Evolutionary conservation across 2,329 filamentous ascomycete species (phyloP), one percentile per base, ranked within the genome.

Genomic region (Hypocrella siamensis): DNA sequence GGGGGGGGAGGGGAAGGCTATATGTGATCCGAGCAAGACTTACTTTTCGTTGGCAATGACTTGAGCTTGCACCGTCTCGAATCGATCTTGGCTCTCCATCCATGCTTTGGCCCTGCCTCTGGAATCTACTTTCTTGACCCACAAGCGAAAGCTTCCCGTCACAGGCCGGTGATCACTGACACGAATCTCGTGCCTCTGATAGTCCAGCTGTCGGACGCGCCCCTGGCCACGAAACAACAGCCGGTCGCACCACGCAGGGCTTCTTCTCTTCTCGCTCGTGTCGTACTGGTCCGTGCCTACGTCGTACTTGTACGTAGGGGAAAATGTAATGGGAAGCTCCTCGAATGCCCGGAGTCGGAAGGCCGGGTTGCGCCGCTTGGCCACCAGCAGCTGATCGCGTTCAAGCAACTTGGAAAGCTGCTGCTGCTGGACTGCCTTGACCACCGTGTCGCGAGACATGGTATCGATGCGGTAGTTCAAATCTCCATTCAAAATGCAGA

Each of bases 401-500:
- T 96, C 88, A 1, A 98, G 74, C 2, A 98, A 69, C 49, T 93
- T 93, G 18, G 65, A 48, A 3, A 96, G 65, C 42, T 96, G 93
- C 39, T 79, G 77, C 26, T 78, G 67, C 40, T 81, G 78, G 31
- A 96, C 73, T 2, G 84, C 85, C 37, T 77, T 78, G 33, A 96
- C 79, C 3, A 98, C 88, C 0, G 82, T 85, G 46, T 96, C 84
- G 31, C 90, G 81, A 14, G 84, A 84, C 73, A 96, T 94, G 17
- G 86, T 85, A 52, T 98, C 90, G 46, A 98, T 96, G 38, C 90
- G 85, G 54, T 98, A 98, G 56, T 98, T 98, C 31, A 98, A 67
- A 51, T 98, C 90, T 18, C 90, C 90, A 46, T 96, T 96, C 26
- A 96, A 59, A 30, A 98, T 75, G 52, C 88, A 94, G n/a, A 98